Conservation (phyloP, 257 asterid genomes). For the Striga asiatica region DNA sequence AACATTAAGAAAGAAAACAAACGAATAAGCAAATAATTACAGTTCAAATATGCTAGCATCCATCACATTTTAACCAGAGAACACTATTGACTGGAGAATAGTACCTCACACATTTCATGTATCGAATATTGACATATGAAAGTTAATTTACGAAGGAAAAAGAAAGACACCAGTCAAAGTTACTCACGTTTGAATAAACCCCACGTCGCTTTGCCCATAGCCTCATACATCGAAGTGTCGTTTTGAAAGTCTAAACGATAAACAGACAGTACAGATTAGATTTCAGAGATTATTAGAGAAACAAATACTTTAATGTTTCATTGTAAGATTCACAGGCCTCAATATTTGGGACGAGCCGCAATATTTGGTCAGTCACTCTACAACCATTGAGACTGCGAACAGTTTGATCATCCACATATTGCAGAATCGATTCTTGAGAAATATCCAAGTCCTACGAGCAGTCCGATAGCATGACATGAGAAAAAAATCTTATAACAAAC, state of each 20-base stretch:
- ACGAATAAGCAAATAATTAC: too few relatives aligned
- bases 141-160: too few relatives aligned
- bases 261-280: constrained; percentile 10
- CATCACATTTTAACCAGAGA: neutral
- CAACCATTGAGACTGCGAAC: constrained; percentile 90
- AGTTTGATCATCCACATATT: constrained; percentile 77
- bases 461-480: neutral
- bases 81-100: neutral
- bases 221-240: constrained; percentile 65
- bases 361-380: constrained; percentile 75
- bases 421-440: constrained; percentile 71
- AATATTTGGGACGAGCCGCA: constrained; percentile 77
- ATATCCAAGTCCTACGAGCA: constrained; percentile 59
- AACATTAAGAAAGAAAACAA: too few relatives aligned
- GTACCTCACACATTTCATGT: constrained; percentile 78
- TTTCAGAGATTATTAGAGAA: constrained; percentile 6
- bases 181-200: constrained; percentile 78
- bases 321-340: constrained; percentile 33
- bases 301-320: constrained; percentile 5
- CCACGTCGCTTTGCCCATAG: constrained; percentile 85
- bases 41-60: neutral
- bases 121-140: too few relatives aligned
- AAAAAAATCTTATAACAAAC: too few relatives aligned
- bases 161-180: neutral
- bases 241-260: constrained; percentile 51